Conservation (phyloP, 352 stramenopile species). For the Phytophthora idaei region DNA sequence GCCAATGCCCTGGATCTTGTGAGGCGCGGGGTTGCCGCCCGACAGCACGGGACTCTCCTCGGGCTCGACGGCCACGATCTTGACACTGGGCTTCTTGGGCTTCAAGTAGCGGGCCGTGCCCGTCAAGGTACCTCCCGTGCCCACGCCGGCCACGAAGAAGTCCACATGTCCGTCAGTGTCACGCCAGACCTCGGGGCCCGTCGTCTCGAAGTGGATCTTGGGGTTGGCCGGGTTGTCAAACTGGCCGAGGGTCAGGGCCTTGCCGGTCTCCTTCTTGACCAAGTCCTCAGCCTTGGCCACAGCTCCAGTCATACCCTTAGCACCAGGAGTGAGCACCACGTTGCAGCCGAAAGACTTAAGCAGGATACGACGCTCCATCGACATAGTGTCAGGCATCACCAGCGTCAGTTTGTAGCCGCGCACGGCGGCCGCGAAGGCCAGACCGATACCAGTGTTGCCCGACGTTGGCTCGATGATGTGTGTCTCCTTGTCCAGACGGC, state of each 20-base stretch:
- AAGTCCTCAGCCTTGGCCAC: slow-evolving; percentile 83
- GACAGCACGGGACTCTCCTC: slow-evolving; percentile 85
- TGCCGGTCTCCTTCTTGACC: slow-evolving; percentile 64
- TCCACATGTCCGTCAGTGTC: slow-evolving; percentile 88
- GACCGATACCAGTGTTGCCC: slow-evolving; percentile 94
- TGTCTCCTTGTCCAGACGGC: slow-evolving; percentile 72
- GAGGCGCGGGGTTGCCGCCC: slow-evolving; percentile 76
- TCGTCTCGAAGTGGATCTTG: slow-evolving; percentile 92
- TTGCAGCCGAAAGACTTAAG: slow-evolving; percentile 94
- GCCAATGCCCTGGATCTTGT: slow-evolving; percentile 90
- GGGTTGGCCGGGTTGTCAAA: slow-evolving; percentile 98
- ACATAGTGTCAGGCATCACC: slow-evolving; percentile 96
- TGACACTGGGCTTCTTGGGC: slow-evolving; percentile 81
- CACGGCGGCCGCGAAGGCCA: slow-evolving; percentile 92
- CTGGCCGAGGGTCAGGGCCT: slow-evolving; percentile 90
- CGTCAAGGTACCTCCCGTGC: slow-evolving; percentile 88
- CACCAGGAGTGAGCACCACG: slow-evolving; percentile 91
- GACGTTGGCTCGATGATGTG: slow-evolving; percentile 94
- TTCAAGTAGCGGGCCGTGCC: slow-evolving; percentile 89
- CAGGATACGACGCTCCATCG: slow-evolving; percentile 95
- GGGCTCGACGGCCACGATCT: slow-evolving; percentile 87
- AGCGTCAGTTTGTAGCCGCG: slow-evolving; percentile 93
- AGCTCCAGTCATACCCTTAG: slow-evolving; percentile 80
- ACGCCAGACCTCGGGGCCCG: slow-evolving; percentile 87
- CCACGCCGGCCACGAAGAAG: slow-evolving; percentile 88